Conservation (phyloP, 2,329 filamentous ascomycete species). For the Sporothrix luriei region DNA sequence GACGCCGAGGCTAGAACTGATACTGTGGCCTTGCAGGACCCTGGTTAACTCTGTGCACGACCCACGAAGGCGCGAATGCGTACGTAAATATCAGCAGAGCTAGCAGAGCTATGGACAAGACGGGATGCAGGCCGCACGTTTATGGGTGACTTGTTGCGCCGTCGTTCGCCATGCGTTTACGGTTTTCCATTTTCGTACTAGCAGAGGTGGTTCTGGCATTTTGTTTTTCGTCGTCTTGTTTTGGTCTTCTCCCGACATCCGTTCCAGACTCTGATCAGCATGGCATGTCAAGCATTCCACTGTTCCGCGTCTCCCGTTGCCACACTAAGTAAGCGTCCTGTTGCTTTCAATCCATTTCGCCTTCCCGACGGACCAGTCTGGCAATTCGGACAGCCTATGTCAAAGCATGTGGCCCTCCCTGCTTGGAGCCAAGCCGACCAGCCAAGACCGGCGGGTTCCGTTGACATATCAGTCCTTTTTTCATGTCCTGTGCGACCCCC, state of each 20-base stretch:
- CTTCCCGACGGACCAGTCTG: background rate
- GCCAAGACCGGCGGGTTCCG: background rate
- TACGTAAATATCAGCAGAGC: background rate
- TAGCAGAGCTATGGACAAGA: background rate
- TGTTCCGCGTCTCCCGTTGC: background rate
- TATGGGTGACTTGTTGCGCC: background rate
- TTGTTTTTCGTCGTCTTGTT: background rate
- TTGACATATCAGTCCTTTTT: background rate
- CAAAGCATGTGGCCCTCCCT: background rate
- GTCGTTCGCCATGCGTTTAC: background rate
- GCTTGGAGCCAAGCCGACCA: background rate
- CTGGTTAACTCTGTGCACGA: background rate
- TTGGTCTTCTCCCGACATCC: too few relatives aligned
- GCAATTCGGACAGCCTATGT: background rate
- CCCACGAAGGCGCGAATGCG: background rate
- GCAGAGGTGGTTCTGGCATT: background rate
- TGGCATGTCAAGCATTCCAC: background rate
- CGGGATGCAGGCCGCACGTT: background rate
- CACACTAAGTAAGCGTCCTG: too few relatives aligned
- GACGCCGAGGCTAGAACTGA: background rate
- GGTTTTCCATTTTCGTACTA: background rate
- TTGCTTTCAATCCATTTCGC: too few relatives aligned
- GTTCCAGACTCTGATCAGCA: background rate
- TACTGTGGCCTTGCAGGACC: background rate
- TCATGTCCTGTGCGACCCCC: background rate